A percentile compares a stretch with the other conserved stretches of the same genome.
phyloP scores from a whole-genome alignment of 495 filamentous ascomycete species.

The Cryomyces minteri region DNA sequence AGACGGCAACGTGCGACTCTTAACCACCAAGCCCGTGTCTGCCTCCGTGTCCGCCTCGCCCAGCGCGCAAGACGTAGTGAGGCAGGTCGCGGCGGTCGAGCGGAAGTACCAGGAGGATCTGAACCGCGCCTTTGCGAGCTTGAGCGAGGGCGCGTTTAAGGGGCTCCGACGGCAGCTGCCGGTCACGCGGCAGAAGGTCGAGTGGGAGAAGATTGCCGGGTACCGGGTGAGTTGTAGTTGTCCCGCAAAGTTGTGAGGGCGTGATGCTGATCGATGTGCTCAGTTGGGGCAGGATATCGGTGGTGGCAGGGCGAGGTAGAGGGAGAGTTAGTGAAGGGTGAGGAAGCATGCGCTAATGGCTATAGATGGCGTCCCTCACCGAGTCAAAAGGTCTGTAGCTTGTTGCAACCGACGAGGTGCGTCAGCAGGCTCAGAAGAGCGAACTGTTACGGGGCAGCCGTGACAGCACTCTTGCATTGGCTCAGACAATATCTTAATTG shows the following conservation, averaged over 20 bases:
- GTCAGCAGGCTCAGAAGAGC: too few relatives aligned
- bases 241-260: constrained; percentile 8
- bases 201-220: constrained; percentile 98
- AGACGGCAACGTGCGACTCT: constrained; percentile 88
- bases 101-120: constrained; percentile 92
- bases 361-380: too few relatives aligned
- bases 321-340: too few relatives aligned
- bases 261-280: constrained; percentile 38
- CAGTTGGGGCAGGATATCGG: constrained; percentile 24
- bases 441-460: too few relatives aligned
- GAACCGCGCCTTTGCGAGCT: constrained; percentile 68
- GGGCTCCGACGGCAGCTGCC: constrained; percentile 79
- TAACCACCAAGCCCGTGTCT: constrained; percentile 60
- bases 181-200: constrained; percentile 94
- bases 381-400: too few relatives aligned
- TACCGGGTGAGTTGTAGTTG: constrained; percentile 42
- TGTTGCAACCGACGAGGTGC: too few relatives aligned
- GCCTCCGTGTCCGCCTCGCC: constrained; percentile 33
- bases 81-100: constrained; percentile 59
- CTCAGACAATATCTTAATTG: too few relatives aligned
- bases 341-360: too few relatives aligned
- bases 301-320: constrained; percentile 17
- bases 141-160: constrained; percentile 94
- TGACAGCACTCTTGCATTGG: too few relatives aligned
- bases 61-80: constrained; percentile 48